These are phyloP conservation scores for Viridothelium virens DNA, from an alignment of 495 filamentous ascomycete genomes.

Conservation along the genomic window DNA sequence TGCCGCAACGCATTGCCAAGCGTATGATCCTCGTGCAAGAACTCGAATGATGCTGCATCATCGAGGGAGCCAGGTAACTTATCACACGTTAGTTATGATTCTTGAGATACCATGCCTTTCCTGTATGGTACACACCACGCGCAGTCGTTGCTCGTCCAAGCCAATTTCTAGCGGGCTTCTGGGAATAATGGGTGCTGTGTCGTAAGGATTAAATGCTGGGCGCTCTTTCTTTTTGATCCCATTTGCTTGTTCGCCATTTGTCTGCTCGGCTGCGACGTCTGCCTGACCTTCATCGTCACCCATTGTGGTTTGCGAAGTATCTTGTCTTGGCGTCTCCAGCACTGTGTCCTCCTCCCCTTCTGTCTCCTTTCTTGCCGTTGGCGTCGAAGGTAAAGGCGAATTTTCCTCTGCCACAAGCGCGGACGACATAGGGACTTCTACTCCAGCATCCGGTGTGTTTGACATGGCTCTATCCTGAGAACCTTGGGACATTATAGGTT, in stretches of 20 bases:
- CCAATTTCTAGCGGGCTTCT: slow-evolving; percentile 1
- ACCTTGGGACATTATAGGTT: background rate
- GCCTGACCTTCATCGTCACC: background rate
- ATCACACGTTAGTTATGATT: background rate
- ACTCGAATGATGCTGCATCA: slow-evolving; percentile 68
- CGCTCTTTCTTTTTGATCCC: slow-evolving; percentile 1
- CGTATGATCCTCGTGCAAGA: slow-evolving; percentile 86
- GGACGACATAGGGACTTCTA: background rate
- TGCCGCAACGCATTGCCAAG: slow-evolving; percentile 89
- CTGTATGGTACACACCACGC: background rate
- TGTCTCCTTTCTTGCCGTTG: background rate
- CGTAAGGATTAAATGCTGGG: background rate
- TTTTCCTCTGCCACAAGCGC: background rate
- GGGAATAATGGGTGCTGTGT: background rate
- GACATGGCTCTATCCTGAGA: background rate
- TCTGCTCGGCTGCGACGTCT: background rate
- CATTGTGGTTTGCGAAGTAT: background rate
- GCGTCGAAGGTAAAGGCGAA: background rate
- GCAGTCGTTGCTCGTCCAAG: background rate
- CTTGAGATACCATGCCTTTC: background rate
- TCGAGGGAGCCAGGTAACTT: slow-evolving; percentile 40
- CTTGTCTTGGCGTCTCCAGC: background rate
- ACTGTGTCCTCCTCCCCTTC: background rate
- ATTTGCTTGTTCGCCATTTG: slow-evolving; percentile 5
- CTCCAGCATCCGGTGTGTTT: background rate